Conservation (phyloP, 2,329 filamentous ascomycete genomes). For the Laburnicola sp. region DNA sequence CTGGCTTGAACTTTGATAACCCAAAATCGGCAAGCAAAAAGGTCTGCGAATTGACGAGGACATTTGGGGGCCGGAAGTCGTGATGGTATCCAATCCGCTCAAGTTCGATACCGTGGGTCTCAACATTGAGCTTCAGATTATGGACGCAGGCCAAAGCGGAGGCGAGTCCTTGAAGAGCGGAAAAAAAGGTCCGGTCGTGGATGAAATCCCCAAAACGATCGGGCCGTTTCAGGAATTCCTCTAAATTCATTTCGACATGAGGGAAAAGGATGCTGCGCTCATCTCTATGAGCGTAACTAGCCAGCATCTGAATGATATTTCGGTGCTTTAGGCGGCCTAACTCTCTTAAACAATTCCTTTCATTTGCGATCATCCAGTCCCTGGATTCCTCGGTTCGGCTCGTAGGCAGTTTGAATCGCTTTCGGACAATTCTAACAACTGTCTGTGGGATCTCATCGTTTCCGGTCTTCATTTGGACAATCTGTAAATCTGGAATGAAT, state of each 20-base stretch:
- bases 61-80: conserved; percentile 34
- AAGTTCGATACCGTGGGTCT: conserved; percentile 17
- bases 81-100: conserved; percentile 35
- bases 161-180: conserved; percentile 26
- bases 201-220: background rate
- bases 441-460: too few species aligned
- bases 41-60: conserved; percentile 23
- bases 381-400: too few species aligned
- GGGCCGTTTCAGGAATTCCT: conserved; percentile 13
- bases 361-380: too few species aligned
- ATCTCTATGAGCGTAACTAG: background rate
- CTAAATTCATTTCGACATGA: conserved; percentile 18
- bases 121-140: conserved; percentile 9
- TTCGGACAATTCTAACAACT: too few species aligned
- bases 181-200: conserved; percentile 13
- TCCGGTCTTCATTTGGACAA: too few species aligned
- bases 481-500: too few species aligned
- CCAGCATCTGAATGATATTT: background rate
- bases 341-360: too few species aligned
- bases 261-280: conserved; percentile 5
- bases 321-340: too few species aligned
- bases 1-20: conserved; percentile 21
- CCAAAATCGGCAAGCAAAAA: conserved; percentile 39
- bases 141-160: conserved; percentile 29
- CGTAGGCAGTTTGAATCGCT: too few species aligned